Conservation (phyloP, 208 protist genomes). For the Acanthamoeba royreba region DNA sequence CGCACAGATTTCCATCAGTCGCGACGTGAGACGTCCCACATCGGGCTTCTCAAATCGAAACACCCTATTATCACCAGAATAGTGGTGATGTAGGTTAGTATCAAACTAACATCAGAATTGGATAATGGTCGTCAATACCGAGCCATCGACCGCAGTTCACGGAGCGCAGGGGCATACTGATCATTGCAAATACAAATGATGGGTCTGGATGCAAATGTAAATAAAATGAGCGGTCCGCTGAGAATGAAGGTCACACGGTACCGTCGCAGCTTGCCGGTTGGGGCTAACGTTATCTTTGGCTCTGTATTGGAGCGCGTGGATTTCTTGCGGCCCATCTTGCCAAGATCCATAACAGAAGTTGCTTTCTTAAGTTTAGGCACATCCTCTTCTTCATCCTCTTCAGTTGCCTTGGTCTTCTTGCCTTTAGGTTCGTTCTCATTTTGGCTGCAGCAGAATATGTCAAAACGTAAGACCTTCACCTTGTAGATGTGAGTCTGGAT, state of each 20-base stretch:
- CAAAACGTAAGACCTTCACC: neutral
- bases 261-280: neutral
- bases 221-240: neutral
- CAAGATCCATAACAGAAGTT: neutral
- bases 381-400: neutral
- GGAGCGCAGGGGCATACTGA: constrained; percentile 20
- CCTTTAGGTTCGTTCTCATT: neutral
- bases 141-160: neutral
- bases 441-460: neutral
- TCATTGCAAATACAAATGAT: constrained; percentile 50
- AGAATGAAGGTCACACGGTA: neutral
- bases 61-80: neutral
- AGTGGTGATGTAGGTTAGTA: neutral
- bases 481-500: neutral
- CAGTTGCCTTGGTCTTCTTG: neutral
- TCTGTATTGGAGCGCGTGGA: neutral
- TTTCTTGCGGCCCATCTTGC: neutral
- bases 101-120: neutral
- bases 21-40: neutral
- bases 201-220: neutral
- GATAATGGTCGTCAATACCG: neutral
- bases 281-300: neutral
- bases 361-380: too few species aligned
- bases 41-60: neutral
- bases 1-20: neutral